Base-by-base conservation (phyloP, 2,329 filamentous ascomycete species). In the Epichloe aotearoae region DNA sequence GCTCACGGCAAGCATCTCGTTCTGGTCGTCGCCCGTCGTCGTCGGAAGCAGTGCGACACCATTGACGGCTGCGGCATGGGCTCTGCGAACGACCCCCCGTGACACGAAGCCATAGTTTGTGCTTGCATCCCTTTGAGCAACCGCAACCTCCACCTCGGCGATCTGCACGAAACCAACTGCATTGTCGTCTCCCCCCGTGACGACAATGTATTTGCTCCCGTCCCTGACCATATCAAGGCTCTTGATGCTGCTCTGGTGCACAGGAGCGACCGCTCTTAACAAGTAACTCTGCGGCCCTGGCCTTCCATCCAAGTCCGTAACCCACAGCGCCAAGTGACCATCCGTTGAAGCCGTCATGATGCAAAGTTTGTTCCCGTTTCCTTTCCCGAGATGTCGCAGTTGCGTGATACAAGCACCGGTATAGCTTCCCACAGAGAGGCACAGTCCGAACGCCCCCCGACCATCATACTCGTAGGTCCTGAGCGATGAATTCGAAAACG, bases 141-240 rank as follows among this genome's bases (percentile, higher is more conserved):
- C 54, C 54, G 15, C 37, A 53, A 47, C 56, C 43, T 46, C 30
- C 20, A 53, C 53, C 41, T 54, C 52, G 5, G 51, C 53, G 34
- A 68, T 49, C 0, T 52, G 65, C 23, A 76, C 77, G 11, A 87
- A 60, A 0, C 77, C 83, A 0, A 97, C 65, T 3, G 84, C 84
- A 54, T 93, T 93, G 65, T 97, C 93, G 59, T 98, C 93, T 20
- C 93, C 87, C 93, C 87, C 88, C 0, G 88, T 89, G 4, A 87
- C 64, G 17, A 95, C 61, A 1, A 86, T 54, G 56, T 56, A 69
- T 57, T 58, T 33, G 62, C 55, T 17, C 60, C 57, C 14, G 72
- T 48, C 30, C 47, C 52, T 46, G 30, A 58, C 54, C 47, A 80
- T 53, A 53, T 76, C 75, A 3, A 85, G 67, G 19, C 73, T 70